Base-by-base conservation (phyloP, 495 filamentous ascomycete genomes). In the Apiosordaria backusii region DNA sequence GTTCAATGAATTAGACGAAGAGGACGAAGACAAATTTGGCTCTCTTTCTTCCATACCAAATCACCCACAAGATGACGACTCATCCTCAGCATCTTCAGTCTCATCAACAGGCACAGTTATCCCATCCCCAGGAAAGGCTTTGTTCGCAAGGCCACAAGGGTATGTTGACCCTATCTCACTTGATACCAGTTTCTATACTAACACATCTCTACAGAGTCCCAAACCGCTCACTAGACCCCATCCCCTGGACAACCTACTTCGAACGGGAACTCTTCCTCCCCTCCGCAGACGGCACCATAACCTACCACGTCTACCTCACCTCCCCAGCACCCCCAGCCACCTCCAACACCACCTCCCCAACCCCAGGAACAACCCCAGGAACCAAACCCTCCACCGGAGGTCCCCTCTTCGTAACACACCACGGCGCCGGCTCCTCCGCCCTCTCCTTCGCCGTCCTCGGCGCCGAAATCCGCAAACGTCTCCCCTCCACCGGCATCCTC, bases 231-330 rank as follows among this genome's bases (percentile, higher is more conserved):
- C 68, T 84, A 19, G 79, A 84, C 27, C 84, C 82, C 62, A 85
- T 93, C n/a, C 82, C 86, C 64, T 99, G 95, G 95, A 90, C 88
- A 18, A 87, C 90, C 58, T 97, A 93, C 80, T 97, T 97, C 79
- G 82, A 88, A 62, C 89, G 91, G 68, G 93, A 97, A 72, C 83
- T 96, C 57, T 92, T 88, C 72, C 83, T 96, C 52, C 72, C 67
- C n/a, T 66, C 75, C 26, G 16, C 35, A 45, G 35, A 45, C 9
- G 62, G 63, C 54, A 62, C 50, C 65, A 67, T 91, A 29, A 86
- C 83, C 57, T 88, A 92, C 77, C 94, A 98, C 81, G 90, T 87
- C 65, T 99, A 99, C 75, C 78, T 97, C 27, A 96, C 86, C 50
- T 87, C 87, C 0, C 87, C 88, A 5, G 76, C 64, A 1, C 67